Conservation (phyloP, 371 early-diverging fungal genomes). For the Vittaforma corneae region DNA sequence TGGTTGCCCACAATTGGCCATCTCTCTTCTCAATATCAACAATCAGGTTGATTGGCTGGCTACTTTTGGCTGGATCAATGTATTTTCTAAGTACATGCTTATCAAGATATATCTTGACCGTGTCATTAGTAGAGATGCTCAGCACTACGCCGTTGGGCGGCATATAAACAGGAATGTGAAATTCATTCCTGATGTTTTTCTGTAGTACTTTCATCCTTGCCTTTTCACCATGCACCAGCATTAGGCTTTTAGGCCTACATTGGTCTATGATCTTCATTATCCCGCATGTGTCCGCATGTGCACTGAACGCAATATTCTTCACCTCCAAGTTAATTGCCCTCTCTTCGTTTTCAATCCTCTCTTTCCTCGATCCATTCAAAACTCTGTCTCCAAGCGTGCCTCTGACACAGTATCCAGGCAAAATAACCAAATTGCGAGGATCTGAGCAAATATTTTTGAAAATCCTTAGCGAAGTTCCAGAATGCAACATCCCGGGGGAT, state of each 20-base stretch:
- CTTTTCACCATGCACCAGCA: slow-evolving; percentile 94
- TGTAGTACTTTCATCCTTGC: slow-evolving; percentile 74
- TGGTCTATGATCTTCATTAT: slow-evolving; percentile 85
- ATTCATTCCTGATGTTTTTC: slow-evolving; percentile 59
- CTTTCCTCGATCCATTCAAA: slow-evolving; percentile 68
- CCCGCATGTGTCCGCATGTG: slow-evolving; percentile 94
- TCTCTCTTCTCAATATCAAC: slow-evolving; percentile 15
- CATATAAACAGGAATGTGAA: slow-evolving; percentile 30
- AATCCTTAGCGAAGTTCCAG: slow-evolving; percentile 67
- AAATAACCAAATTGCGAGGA: slow-evolving; percentile 74
- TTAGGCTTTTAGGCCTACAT: slow-evolving; percentile 78
- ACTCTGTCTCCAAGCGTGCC: slow-evolving; percentile 88
- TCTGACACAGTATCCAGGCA: slow-evolving; percentile 71
- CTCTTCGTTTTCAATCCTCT: slow-evolving; percentile 67
- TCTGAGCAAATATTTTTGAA: slow-evolving; percentile 77
- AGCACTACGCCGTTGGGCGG: slow-evolving; percentile 41
- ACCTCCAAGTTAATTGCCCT: slow-evolving; percentile 79
- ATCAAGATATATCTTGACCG: slow-evolving; percentile 20
- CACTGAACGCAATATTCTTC: slow-evolving; percentile 84
- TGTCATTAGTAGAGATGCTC: slow-evolving; percentile 29
- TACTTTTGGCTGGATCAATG: slow-evolving; percentile 9
- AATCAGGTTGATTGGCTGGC: slow-evolving; percentile 5
- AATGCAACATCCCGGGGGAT: slow-evolving; percentile 69
- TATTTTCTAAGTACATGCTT: slow-evolving; percentile 17
- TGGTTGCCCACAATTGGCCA: background rate